phyloP scores from a whole-genome alignment of 768 basidiomycete species.

The Phlegmacium glaucopus region DNA sequence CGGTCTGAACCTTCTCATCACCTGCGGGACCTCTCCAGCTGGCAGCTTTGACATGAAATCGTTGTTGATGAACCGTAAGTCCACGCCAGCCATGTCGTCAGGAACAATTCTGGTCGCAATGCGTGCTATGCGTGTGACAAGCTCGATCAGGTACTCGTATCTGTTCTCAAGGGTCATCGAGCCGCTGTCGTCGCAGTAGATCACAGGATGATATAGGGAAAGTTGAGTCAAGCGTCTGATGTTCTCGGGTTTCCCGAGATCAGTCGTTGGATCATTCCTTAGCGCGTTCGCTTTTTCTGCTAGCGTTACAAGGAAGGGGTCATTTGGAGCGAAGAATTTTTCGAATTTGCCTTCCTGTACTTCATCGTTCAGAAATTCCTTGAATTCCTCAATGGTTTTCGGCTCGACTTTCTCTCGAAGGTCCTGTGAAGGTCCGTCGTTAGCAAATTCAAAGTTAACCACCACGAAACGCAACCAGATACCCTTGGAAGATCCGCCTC shows the following conservation, averaged over 20 bases:
- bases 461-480: background rate
- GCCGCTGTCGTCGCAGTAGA: slow-evolving; percentile 18
- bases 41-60: background rate
- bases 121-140: slow-evolving; percentile 13
- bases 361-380: slow-evolving; percentile 9
- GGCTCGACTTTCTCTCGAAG: slow-evolving; percentile 10
- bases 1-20: slow-evolving; percentile 1
- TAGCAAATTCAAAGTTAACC: background rate
- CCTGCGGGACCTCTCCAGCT: background rate
- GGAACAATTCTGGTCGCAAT: slow-evolving; percentile 23
- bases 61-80: slow-evolving; percentile 24
- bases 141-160: slow-evolving; percentile 8
- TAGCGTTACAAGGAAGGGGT: slow-evolving; percentile 9
- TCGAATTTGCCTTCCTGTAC: slow-evolving; percentile 6
- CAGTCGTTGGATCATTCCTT: slow-evolving; percentile 3
- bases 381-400: slow-evolving; percentile 7
- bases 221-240: slow-evolving; percentile 18
- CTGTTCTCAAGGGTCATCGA: slow-evolving; percentile 18
- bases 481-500: slow-evolving; percentile 15
- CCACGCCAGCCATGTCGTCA: slow-evolving; percentile 16
- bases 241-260: slow-evolving; percentile 16
- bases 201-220: slow-evolving; percentile 13
- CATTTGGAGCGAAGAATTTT: slow-evolving; percentile 12
- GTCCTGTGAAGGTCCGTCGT: background rate
- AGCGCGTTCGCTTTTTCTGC: slow-evolving; percentile 11